Conservation (phyloP, 805 yeast genomes). For the Cyberlindnera galapagoensis region DNA sequence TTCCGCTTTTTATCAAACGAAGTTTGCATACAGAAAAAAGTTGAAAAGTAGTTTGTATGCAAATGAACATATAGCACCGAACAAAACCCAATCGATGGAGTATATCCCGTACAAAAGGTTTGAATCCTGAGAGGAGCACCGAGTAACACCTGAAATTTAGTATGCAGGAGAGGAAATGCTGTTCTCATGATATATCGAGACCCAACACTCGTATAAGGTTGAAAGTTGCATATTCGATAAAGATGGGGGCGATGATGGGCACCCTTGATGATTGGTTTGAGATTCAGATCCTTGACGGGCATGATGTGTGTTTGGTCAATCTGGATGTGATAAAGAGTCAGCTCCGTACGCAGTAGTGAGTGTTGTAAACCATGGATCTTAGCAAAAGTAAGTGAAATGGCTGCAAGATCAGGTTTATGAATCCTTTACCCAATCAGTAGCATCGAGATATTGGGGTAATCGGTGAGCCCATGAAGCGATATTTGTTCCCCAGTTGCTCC, state of each 20-base stretch:
- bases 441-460: conserved; percentile 3
- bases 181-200: conserved; percentile 2
- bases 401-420: no score
- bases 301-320: background rate
- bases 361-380: no score
- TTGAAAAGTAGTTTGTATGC: conserved; percentile 16
- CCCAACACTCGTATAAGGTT: conserved; percentile 10
- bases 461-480: no score
- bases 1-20: conserved; percentile 21
- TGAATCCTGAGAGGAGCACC: conserved; percentile 12
- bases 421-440: background rate
- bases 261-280: conserved; percentile 12
- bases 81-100: conserved; percentile 5
- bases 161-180: conserved; percentile 14
- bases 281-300: conserved; percentile 1
- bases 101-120: conserved; percentile 11
- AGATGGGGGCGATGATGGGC: conserved; percentile 15
- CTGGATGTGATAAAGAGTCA: background rate
- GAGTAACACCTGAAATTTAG: conserved; percentile 13
- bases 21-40: conserved; percentile 12
- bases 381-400: no score
- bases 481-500: no score
- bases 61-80: conserved; percentile 8
- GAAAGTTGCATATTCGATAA: conserved; percentile 15
- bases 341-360: no score